Evolutionary conservation across 306 rosid species (phyloP).

Genomic region (Lupinus albus): DNA sequence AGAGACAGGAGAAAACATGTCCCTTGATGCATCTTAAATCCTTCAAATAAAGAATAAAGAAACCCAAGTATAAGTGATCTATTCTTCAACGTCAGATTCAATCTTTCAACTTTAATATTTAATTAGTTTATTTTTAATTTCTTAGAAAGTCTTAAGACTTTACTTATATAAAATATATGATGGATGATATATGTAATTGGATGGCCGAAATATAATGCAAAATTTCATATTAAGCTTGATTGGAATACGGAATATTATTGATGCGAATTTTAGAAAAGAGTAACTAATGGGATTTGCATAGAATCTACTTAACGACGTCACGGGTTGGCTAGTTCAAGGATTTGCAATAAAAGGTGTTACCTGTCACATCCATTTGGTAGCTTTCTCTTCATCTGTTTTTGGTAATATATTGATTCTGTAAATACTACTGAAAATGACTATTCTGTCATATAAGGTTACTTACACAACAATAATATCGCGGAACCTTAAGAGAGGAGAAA

Average conservation of each 20-base stretch:
- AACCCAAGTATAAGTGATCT: neutral
- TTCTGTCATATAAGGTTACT: conserved; percentile 9
- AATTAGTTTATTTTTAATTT: neutral
- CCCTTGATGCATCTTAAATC: neutral
- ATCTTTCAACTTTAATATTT: neutral
- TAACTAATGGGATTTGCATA: neutral
- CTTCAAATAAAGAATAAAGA: neutral
- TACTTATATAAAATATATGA: neutral
- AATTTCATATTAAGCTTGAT: neutral
- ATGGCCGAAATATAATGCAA: neutral
- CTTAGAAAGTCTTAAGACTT: neutral
- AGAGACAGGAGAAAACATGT: neutral
- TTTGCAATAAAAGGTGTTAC: conserved; percentile 12
- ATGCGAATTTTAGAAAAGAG: neutral
- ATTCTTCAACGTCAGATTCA: neutral
- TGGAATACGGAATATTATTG: neutral
- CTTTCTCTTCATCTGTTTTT: conserved; percentile 21
- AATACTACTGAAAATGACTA: conserved; percentile 19
- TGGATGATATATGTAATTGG: neutral
- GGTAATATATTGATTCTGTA: neutral
- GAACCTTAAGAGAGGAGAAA: too few relatives aligned
- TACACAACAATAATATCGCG: neutral
- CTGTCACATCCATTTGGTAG: conserved; percentile 2
- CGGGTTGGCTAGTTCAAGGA: neutral
- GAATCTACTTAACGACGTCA: conserved; percentile 10